Evolutionary conservation across 1,139 yeast species (phyloP), one percentile per base, ranked within the genome.

Genomic region (Arxiozyma slooffiae): DNA sequence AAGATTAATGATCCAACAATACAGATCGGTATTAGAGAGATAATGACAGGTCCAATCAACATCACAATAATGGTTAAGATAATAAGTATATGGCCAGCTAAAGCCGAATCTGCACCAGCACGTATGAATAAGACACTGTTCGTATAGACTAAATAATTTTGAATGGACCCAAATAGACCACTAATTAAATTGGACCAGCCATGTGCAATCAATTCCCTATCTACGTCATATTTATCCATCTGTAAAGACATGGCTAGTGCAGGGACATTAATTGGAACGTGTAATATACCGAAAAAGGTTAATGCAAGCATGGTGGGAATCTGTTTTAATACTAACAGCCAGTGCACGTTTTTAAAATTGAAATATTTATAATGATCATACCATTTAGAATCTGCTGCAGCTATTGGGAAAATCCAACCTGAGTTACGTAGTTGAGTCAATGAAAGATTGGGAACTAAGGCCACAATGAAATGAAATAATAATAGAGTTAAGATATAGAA

Each of bases 181-280:
- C 96, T 85, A 14, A 92, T 61, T 7, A 85, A 81, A 64, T 92
- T 92, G n/a, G 96, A 87, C 54, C 84, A 77, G 3, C 98, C 98
- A 68, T 92, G 98, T 1, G 97, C 97, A 42, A 90, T 84, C 54
- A 92, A 76, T 68, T 92, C 98, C 52, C 92, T 77, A 67, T 92
- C 96, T 30, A 92, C 95, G 63, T 90, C 96, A 56, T 85, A 79
- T 48, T 74, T 70, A 64, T 85, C 92, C 76, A 86, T 85, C 5
- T 89, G 88, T 4, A 87, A 78, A 2, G 96, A 85, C 18, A 92
- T 94, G 0, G 97, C 97, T 51, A 92, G 73, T 0, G 98, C 97
- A 2, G 98, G 98, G 7, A 92, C 97, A 64, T 92, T 92, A 56
- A 92, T 92, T 5, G 98, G 98, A 14, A 92, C 98, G 64, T 92